Evolutionary conservation across 495 filamentous ascomycete genomes (phyloP), one percentile per base, ranked within the genome.

Genomic region (Barbatosphaeria neglecta): DNA sequence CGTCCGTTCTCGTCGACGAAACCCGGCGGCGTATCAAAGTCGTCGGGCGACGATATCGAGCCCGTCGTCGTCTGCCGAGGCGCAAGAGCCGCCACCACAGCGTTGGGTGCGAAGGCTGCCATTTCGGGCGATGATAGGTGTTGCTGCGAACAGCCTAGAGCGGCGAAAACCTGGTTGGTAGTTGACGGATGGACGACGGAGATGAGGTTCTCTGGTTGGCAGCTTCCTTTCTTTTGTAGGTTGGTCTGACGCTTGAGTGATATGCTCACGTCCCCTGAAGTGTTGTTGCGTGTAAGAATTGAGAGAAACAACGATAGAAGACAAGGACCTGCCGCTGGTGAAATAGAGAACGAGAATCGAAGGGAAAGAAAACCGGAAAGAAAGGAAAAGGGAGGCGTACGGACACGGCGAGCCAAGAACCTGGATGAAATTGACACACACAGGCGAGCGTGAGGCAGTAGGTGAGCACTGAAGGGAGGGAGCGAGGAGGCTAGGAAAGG

Each of bases 1-100:
- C 59, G 66, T 33, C 51, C 60, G 43, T 63, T 50, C 7, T 63
- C 54, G 44, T 65, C 58, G n/a, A 65, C 52, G 49, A 49, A 58
- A 22, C 59, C 61, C 22, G 39, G 39, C 13, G 39, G 19, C 13
- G 19, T 23, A 4, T 41, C 39, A 2, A 22, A 24, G 13, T 11
- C 11, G 4, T 22, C 8, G 15, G 39, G 22, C 8, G 11, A 8
- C 37, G 20, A 22, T 23, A 41, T 3, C 18, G 39, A 23, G 4
- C 39, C 39, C 10, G 39, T 41, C 3, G 39, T 22, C 20, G 39
- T 41, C 39, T 41, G 39, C 17, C 39, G 8, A 3, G 39, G 39
- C 9, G n/a, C 39, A 6, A 41, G 39, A 9, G 39, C 39, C 22
- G 20, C 39, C 20, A 18, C 39, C 2, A 41, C 39, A 6, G 20